Evolutionary conservation across 83 land plant genomes (phyloP).

Genomic region (Picea mariana): DNA sequence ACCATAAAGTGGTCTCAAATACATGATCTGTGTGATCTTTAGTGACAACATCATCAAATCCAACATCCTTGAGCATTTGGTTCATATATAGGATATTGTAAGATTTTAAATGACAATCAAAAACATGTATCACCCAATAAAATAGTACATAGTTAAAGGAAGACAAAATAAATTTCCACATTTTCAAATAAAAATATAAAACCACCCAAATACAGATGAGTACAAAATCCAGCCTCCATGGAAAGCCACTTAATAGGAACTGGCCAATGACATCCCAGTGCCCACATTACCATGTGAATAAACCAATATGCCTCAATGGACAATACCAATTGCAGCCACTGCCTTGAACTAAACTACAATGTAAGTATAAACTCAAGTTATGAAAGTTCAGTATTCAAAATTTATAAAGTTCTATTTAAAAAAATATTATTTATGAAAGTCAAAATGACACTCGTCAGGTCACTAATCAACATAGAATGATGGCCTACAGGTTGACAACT

Average conservation of each 20-base stretch:
- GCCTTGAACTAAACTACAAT: background rate
- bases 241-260: no score
- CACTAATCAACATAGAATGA: no score
- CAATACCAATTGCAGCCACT: no score
- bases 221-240: background rate
- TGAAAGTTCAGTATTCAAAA: no score
- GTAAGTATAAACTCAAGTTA: background rate
- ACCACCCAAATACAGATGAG: background rate
- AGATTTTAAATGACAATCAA: background rate
- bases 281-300: background rate
- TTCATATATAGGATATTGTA: background rate
- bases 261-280: background rate
- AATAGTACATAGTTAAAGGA: background rate
- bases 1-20: background rate
- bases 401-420: no score
- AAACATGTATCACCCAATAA: background rate
- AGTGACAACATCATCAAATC: slow-evolving; percentile 80
- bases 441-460: no score
- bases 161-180: no score
- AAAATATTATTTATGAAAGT: no score
- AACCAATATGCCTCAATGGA: no score
- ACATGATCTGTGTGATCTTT: slow-evolving; percentile 98
- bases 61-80: slow-evolving; percentile 92
- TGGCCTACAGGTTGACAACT: no score
- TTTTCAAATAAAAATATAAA: background rate